These are phyloP conservation scores for Fraxinus dipetala DNA, from an alignment of 305 asterid genomes.

Conservation along the genomic window DNA sequence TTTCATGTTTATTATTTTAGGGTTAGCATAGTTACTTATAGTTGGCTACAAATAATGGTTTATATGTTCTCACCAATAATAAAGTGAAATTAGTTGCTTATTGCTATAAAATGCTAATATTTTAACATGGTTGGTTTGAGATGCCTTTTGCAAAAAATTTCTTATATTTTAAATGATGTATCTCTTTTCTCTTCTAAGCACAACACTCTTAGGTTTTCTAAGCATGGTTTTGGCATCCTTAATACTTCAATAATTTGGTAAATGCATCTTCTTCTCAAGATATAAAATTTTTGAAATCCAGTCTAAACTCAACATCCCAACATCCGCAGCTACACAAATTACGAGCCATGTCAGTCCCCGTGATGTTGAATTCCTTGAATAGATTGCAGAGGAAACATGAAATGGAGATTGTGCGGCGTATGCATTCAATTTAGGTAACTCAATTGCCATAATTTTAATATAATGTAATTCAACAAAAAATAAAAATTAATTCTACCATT, in stretches of 20 bases:
- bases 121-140: too few relatives aligned
- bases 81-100: neutral
- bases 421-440: slow-evolving; percentile 43
- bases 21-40: slow-evolving; percentile 4
- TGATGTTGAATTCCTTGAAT: slow-evolving; percentile 48
- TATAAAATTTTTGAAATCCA: neutral
- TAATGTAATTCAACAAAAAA: neutral
- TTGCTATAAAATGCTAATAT: too few relatives aligned
- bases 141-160: too few relatives aligned
- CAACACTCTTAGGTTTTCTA: too few relatives aligned
- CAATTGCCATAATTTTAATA: neutral
- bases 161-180: too few relatives aligned
- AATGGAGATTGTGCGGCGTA: slow-evolving; percentile 39
- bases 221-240: too few relatives aligned
- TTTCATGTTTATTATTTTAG: slow-evolving; percentile 14
- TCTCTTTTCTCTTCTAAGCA: too few relatives aligned
- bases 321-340: slow-evolving; percentile 12
- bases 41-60: slow-evolving; percentile 19
- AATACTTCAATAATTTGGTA: too few relatives aligned
- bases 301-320: neutral
- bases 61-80: slow-evolving; percentile 7
- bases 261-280: too few relatives aligned
- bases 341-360: slow-evolving; percentile 38
- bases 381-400: slow-evolving; percentile 43
- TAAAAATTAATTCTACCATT: neutral